Conservation (phyloP, 1,284 basidiomycete genomes). For the Spongispora temasekensis region DNA sequence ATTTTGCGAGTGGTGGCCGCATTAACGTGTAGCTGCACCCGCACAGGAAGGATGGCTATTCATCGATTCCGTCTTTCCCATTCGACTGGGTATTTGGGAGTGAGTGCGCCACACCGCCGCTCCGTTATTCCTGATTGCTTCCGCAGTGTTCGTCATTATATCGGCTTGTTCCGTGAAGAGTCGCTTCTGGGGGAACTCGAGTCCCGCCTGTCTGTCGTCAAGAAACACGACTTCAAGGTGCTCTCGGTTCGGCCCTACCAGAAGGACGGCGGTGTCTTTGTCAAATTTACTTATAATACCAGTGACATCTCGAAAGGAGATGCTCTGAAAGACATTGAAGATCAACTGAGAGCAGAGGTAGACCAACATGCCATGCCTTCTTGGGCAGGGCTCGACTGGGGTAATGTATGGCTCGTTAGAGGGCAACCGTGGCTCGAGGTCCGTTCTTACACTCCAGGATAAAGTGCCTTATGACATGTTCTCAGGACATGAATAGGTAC, state of each 20-base stretch:
- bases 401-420: constrained; percentile 77
- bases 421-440: constrained; percentile 87
- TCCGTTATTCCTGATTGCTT: constrained; percentile 8
- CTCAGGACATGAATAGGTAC: constrained; percentile 85
- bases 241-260: constrained; percentile 59
- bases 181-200: constrained; percentile 50
- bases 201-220: constrained; percentile 50
- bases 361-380: constrained; percentile 57
- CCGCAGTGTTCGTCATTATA: constrained; percentile 59
- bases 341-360: constrained; percentile 44
- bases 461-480: constrained; percentile 5
- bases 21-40: constrained; percentile 7
- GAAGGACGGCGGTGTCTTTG: constrained; percentile 89
- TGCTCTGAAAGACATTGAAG: constrained; percentile 52
- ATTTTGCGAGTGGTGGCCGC: constrained; percentile 15
- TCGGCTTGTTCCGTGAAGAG: constrained; percentile 60
- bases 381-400: constrained; percentile 57
- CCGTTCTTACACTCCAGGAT: constrained; percentile 16
- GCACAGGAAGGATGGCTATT: constrained; percentile 48
- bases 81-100: constrained; percentile 53
- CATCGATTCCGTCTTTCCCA: constrained; percentile 60
- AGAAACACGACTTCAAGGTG: constrained; percentile 56
- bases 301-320: constrained; percentile 35
- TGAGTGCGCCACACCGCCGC: constrained; percentile 31
- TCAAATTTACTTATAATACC: constrained; percentile 69